These are phyloP conservation scores for Actinomortierella ambigua DNA, from an alignment of 371 early-diverging fungal genomes.

Conservation along the genomic window DNA sequence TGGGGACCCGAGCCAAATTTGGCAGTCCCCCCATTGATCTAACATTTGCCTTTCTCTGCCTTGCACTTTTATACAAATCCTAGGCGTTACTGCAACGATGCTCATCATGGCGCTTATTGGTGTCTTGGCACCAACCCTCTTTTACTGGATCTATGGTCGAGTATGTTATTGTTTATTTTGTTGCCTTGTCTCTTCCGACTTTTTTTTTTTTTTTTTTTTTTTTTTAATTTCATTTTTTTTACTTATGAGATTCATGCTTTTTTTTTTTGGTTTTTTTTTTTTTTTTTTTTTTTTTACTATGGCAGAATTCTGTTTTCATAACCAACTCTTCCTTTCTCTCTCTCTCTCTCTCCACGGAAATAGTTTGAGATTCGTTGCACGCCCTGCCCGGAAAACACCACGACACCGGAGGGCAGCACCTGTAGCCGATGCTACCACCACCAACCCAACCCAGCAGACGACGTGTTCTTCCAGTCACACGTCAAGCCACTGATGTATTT, in stretches of 20 bases:
- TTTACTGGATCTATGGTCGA: slow-evolving; percentile 89
- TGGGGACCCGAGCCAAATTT: too few relatives aligned
- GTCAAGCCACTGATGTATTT: slow-evolving; percentile 89
- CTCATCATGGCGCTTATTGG: slow-evolving; percentile 94
- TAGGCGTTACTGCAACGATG: slow-evolving; percentile 92
- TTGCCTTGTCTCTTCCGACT: not conserved
- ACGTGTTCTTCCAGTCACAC: slow-evolving; percentile 80
- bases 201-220: not conserved
- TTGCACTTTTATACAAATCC: not conserved
- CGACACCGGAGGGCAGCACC: slow-evolving; percentile 41
- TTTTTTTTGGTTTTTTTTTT: too few relatives aligned
- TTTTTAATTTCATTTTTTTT: too few relatives aligned
- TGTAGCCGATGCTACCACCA: slow-evolving; percentile 70
- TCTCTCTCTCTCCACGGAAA: not conserved
- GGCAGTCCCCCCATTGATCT: not conserved
- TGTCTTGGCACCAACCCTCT: slow-evolving; percentile 92
- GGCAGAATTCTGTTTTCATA: too few relatives aligned
- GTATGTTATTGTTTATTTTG: slow-evolving; percentile 42
- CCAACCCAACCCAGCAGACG: slow-evolving; percentile 74
- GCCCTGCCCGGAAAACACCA: slow-evolving; percentile 51
- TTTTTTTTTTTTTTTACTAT: too few relatives aligned
- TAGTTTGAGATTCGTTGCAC: slow-evolving; percentile 66
- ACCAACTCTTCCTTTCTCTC: too few relatives aligned
- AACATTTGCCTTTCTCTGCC: not conserved
- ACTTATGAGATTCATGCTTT: not conserved